These are phyloP conservation scores for Leavenworthia alabamica DNA, from an alignment of 345 rosid species.

Conservation along the genomic window DNA sequence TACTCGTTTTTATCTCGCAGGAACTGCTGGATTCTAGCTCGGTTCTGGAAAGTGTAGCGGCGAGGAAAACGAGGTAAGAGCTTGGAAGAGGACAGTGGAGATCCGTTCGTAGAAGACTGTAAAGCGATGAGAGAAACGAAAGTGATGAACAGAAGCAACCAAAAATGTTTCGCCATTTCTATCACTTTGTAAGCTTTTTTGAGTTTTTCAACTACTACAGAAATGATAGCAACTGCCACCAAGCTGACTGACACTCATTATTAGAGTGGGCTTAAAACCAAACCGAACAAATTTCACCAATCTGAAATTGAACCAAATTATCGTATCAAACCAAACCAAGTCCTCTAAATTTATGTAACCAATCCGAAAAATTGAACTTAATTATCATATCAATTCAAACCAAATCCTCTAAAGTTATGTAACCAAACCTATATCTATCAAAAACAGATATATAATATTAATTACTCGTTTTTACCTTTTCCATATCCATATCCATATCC, in stretches of 20 bases:
- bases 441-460: no score
- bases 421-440: no score
- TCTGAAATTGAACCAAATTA: background rate
- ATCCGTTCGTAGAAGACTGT: constrained; percentile 17
- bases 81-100: constrained; percentile 9
- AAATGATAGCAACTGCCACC: background rate
- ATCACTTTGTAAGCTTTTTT: background rate
- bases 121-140: constrained; percentile 13
- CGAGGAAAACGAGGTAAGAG: constrained; percentile 41
- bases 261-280: background rate
- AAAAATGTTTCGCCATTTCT: constrained; percentile 33
- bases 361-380: no score
- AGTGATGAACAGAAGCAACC: constrained; percentile 5
- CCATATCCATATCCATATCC: no score
- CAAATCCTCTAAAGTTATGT: no score
- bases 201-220: background rate
- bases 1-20: constrained; percentile 12
- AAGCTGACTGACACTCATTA: background rate
- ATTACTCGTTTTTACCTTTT: no score
- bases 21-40: background rate
- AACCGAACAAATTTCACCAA: background rate
- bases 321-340: background rate
- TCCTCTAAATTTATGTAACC: no score
- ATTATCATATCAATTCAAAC: no score
- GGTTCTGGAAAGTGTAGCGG: constrained; percentile 21